Evolutionary conservation across 2,329 filamentous ascomycete genomes (phyloP).

Genomic region (Rhynchosporium agropyri): DNA sequence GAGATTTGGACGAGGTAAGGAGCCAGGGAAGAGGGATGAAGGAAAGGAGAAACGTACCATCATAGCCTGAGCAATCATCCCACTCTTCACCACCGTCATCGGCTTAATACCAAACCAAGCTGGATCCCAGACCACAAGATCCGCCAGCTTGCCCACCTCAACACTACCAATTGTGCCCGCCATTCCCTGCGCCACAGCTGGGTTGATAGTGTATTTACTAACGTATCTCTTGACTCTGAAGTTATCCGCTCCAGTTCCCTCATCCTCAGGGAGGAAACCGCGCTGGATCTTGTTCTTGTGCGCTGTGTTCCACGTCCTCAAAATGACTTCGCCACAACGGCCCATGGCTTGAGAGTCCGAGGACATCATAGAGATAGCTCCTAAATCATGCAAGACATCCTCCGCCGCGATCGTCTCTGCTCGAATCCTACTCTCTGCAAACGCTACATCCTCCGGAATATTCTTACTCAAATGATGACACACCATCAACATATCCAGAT

Average conservation of each 20-base stretch:
- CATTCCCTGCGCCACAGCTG: conserved; percentile 90
- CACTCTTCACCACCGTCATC: conserved; percentile 78
- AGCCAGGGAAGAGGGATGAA: conserved; percentile 3
- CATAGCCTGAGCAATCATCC: conserved; percentile 78
- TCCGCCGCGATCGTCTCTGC: conserved; percentile 96
- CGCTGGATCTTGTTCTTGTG: conserved; percentile 95
- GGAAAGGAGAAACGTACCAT: conserved; percentile 62
- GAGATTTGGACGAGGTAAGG: conserved; percentile 12
- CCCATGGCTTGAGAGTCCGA: conserved; percentile 97
- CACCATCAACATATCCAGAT: conserved; percentile 98
- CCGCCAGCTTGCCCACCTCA: conserved; percentile 87
- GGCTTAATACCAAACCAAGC: conserved; percentile 89
- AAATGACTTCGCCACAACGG: conserved; percentile 88
- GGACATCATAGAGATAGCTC: conserved; percentile 97
- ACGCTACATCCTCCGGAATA: conserved; percentile 94
- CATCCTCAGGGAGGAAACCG: conserved; percentile 75
- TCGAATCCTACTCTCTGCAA: conserved; percentile 91
- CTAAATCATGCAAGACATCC: conserved; percentile 91
- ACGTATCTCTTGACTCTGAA: conserved; percentile 90
- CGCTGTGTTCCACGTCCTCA: conserved; percentile 94
- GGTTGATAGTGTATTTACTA: conserved; percentile 96
- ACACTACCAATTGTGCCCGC: conserved; percentile 81
- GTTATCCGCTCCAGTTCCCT: conserved; percentile 81
- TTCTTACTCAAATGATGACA: conserved; percentile 92
- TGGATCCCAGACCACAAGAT: conserved; percentile 85